phyloP scores from a whole-genome alignment of 169 alveolate species.

The Ichthyophthirius multifiliis region DNA sequence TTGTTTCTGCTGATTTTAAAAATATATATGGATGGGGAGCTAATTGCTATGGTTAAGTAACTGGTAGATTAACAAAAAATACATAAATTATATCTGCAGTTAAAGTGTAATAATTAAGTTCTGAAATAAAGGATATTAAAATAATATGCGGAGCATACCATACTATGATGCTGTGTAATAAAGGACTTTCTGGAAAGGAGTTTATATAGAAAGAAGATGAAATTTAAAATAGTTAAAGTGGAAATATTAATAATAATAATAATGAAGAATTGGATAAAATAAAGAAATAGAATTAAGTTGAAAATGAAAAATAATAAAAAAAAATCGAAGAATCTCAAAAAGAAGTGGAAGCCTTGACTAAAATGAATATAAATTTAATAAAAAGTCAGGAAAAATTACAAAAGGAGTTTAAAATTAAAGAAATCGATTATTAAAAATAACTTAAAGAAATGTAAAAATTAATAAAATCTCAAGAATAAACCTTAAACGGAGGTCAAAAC shows the following conservation, averaged over 20 bases:
- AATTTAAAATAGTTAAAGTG: conserved; percentile 4
- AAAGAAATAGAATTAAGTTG: conserved; percentile 10
- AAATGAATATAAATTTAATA: conserved; percentile 10
- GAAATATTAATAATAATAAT: background rate
- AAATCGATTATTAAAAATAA: conserved; percentile 19
- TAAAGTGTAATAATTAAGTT: background rate
- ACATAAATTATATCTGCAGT: background rate
- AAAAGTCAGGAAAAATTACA: background rate
- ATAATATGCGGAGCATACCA: background rate
- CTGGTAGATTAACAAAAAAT: conserved; percentile 29
- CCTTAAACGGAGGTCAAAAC: background rate
- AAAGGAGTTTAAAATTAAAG: conserved; percentile 26
- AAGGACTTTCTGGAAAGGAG: background rate
- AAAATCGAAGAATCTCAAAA: conserved; percentile 25
- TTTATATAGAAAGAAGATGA: background rate
- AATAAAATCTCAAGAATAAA: conserved; percentile 5
- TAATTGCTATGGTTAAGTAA: conserved; percentile 66
- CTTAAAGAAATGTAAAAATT: conserved; percentile 3
- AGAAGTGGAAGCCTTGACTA: conserved; percentile 33
- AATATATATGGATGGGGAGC: conserved; percentile 80
- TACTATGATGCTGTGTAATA: background rate
- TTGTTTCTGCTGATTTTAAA: conserved; percentile 43
- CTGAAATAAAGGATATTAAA: background rate
- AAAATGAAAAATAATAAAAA: conserved; percentile 16
- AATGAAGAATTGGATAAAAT: background rate